Evolutionary conservation across 116 monocot species (phyloP).

Genomic region (Zostera marina): DNA sequence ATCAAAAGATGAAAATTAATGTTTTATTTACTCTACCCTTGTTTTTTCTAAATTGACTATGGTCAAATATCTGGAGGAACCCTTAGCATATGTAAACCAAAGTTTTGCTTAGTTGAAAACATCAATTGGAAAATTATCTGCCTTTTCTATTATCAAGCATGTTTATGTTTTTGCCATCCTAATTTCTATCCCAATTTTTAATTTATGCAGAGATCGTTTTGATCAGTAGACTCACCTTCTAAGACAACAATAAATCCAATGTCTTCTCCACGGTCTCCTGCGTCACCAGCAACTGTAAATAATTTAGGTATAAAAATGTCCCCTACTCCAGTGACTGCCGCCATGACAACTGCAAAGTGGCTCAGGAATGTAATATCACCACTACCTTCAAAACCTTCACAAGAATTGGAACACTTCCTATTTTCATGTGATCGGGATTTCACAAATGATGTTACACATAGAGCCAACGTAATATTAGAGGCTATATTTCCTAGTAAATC

Average conservation of each 20-base stretch:
- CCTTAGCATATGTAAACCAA: slow-evolving; percentile 22
- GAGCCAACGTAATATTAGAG: slow-evolving; percentile 67
- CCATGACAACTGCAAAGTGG: slow-evolving; percentile 99
- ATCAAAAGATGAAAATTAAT: too few species aligned
- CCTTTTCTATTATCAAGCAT: background rate
- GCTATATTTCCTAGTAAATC: slow-evolving; percentile 72
- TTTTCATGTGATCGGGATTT: slow-evolving; percentile 46
- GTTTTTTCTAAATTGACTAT: slow-evolving; percentile 22
- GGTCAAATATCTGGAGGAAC: slow-evolving; percentile 39
- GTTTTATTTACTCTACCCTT: too few species aligned
- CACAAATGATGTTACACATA: slow-evolving; percentile 26
- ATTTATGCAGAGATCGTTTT: slow-evolving; percentile 37
- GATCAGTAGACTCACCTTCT: slow-evolving; percentile 43
- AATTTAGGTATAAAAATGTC: slow-evolving; percentile 22
- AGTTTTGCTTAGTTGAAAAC: slow-evolving; percentile 21
- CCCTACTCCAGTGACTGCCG: slow-evolving; percentile 71
- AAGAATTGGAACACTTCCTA: slow-evolving; percentile 53
- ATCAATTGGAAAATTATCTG: background rate
- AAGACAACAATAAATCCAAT: slow-evolving; percentile 42
- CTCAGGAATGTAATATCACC: slow-evolving; percentile 75
- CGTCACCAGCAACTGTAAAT: slow-evolving; percentile 34
- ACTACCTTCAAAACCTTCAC: slow-evolving; percentile 55
- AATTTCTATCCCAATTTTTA: slow-evolving; percentile 1
- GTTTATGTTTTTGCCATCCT: background rate
- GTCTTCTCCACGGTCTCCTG: slow-evolving; percentile 36